These are phyloP conservation scores for Linanthus parryae DNA, from an alignment of 148 eudicot genomes.

Conservation along the genomic window DNA sequence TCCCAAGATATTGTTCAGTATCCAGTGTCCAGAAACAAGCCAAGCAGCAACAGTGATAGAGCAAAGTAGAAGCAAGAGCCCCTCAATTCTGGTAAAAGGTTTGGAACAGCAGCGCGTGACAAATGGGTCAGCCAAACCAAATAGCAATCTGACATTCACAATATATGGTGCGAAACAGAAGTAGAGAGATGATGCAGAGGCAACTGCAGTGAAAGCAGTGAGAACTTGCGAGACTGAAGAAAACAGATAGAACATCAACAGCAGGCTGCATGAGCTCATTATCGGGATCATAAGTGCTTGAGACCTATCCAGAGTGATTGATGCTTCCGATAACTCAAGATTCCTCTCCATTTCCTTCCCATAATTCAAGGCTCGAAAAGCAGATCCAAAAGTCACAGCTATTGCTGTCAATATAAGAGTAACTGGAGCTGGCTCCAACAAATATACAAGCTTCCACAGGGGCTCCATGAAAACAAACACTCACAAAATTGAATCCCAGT, in stretches of 20 bases:
- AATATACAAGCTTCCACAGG: constrained; percentile 68
- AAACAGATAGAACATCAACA: constrained; percentile 93
- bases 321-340: constrained; percentile 83
- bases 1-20: constrained; percentile 90
- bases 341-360: constrained; percentile 96
- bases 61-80: constrained; percentile 62
- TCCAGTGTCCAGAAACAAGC: constrained; percentile 95
- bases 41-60: constrained; percentile 58
- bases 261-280: constrained; percentile 92
- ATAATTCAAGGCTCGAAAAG: constrained; percentile 81
- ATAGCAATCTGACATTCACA: constrained; percentile 46
- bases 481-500: too few species aligned
- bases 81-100: constrained; percentile 66
- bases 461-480: constrained; percentile 55
- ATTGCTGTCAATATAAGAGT: constrained; percentile 85
- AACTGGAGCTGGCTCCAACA: constrained; percentile 88
- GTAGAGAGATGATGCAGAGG: constrained; percentile 73
- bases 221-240: constrained; percentile 93
- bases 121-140: constrained; percentile 73
- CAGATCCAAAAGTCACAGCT: constrained; percentile 82
- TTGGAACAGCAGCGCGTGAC: constrained; percentile 83
- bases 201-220: constrained; percentile 81
- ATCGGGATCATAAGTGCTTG: constrained; percentile 98
- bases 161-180: constrained; percentile 72
- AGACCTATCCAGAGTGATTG: constrained; percentile 86